Conservation (phyloP, 2,329 filamentous ascomycete species). For the Pyrenophora tritici-repentis region DNA sequence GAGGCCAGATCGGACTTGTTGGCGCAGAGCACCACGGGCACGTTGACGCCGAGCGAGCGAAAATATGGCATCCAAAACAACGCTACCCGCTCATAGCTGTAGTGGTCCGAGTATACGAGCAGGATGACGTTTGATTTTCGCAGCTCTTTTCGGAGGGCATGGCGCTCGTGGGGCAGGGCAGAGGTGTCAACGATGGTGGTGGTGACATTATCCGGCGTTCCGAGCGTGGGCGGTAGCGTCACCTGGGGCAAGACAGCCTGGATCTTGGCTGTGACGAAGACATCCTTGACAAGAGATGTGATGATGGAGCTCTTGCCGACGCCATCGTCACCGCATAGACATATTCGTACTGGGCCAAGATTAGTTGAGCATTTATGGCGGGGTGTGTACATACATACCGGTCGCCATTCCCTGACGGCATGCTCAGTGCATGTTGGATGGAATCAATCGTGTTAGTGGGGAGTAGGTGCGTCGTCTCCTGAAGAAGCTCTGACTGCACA, state of each 20-base stretch:
- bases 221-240: conserved; percentile 89
- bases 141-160: conserved; percentile 88
- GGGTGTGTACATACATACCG: conserved; percentile 24
- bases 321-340: conserved; percentile 93
- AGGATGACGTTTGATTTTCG: conserved; percentile 96
- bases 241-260: conserved; percentile 93
- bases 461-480: background rate
- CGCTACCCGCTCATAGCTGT: conserved; percentile 96
- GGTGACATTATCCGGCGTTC: conserved; percentile 93
- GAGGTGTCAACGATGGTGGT: conserved; percentile 98
- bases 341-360: conserved; percentile 73
- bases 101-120: conserved; percentile 96
- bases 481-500: background rate
- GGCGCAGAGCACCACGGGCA: conserved; percentile 93
- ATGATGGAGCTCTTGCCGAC: conserved; percentile 64
- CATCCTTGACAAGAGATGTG: conserved; percentile 93
- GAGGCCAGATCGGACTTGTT: conserved; percentile 92
- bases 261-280: conserved; percentile 94
- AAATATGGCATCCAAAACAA: conserved; percentile 99
- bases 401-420: conserved; percentile 33
- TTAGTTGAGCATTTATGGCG: conserved; percentile 5
- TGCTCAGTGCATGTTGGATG: conserved; percentile 19
- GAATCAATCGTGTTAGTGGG: background rate
- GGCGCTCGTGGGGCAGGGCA: conserved; percentile 89
- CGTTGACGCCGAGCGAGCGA: conserved; percentile 95